phyloP scores from a whole-genome alignment of 2,329 filamentous ascomycete genomes.

The Penicillium janthinellum region DNA sequence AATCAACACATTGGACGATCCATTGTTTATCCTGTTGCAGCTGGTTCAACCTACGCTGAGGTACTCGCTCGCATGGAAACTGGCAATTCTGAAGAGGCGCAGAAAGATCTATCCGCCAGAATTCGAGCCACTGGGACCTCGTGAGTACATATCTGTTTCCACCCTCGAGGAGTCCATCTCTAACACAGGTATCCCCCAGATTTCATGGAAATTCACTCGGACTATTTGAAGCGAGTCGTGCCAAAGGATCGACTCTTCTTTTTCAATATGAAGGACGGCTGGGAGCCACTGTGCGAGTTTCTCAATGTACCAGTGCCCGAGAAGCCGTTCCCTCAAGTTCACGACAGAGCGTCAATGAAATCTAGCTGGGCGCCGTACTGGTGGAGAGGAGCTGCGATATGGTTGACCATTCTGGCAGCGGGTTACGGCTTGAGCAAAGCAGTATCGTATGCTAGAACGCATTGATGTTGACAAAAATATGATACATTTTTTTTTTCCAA shows the following conservation, averaged over 20 bases:
- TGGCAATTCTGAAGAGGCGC: background rate
- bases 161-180: no score
- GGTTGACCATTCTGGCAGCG: background rate
- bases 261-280: constrained; percentile 37
- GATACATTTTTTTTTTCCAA: background rate
- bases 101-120: constrained; percentile 8
- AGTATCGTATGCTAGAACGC: background rate
- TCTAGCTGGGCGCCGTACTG: constrained; percentile 4
- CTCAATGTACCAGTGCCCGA: constrained; percentile 39
- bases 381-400: constrained; percentile 4
- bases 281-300: constrained; percentile 48
- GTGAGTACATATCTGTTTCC: background rate
- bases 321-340: constrained; percentile 38
- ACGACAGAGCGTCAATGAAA: constrained; percentile 19
- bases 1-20: constrained; percentile 4
- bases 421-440: constrained; percentile 1
- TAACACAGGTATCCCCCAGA: background rate
- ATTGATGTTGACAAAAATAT: background rate
- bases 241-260: constrained; percentile 9
- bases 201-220: constrained; percentile 10
- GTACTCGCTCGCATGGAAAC: constrained; percentile 1
- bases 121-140: constrained; percentile 3
- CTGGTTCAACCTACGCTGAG: constrained; percentile 1
- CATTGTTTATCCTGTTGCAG: background rate
- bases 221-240: constrained; percentile 11